These are phyloP conservation scores for Russula virescens DNA, from an alignment of 768 basidiomycete species.

Conservation along the genomic window DNA sequence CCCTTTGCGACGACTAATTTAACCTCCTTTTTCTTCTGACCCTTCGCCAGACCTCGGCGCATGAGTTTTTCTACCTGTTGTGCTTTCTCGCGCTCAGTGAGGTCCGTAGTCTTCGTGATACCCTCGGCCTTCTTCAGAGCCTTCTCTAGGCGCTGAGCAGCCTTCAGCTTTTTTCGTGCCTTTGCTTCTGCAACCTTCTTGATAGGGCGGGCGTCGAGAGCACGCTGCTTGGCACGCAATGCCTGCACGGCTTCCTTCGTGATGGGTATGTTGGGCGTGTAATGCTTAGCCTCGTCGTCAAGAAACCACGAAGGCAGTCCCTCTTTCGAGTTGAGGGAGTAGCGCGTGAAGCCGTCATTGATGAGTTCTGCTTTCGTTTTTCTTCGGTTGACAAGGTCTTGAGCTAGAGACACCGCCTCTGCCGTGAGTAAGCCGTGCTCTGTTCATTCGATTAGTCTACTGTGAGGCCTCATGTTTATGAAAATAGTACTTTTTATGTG, in stretches of 20 bases:
- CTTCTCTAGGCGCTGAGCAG: constrained; percentile 78
- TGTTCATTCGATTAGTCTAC: constrained; percentile 30
- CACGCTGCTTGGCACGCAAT: constrained; percentile 84
- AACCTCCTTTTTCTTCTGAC: constrained; percentile 67
- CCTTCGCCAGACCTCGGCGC: constrained; percentile 66
- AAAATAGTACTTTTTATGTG: constrained; percentile 57
- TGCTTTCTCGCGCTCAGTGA: constrained; percentile 94
- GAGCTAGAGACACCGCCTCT: constrained; percentile 88
- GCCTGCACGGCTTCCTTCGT: constrained; percentile 91
- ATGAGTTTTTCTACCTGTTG: constrained; percentile 90
- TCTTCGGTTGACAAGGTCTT: constrained; percentile 84
- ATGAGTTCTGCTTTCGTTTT: constrained; percentile 84
- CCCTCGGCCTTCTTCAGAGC: constrained; percentile 96
- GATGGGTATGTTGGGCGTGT: constrained; percentile 92
- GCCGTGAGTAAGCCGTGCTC: constrained; percentile 80
- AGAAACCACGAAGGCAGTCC: constrained; percentile 94
- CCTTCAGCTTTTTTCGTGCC: constrained; percentile 91
- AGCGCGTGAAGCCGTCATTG: constrained; percentile 93
- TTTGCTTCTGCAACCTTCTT: constrained; percentile 99
- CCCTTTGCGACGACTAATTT: constrained; percentile 93
- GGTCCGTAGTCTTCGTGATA: constrained; percentile 78
- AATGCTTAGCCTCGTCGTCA: constrained; percentile 90
- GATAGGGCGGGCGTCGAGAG: constrained; percentile 93
- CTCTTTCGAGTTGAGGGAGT: constrained; percentile 88
- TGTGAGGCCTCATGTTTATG: not conserved